Evolutionary conservation across 306 rosid genomes (phyloP), one percentile per base, ranked within the genome.

Genomic region (Carpinus fangiana): DNA sequence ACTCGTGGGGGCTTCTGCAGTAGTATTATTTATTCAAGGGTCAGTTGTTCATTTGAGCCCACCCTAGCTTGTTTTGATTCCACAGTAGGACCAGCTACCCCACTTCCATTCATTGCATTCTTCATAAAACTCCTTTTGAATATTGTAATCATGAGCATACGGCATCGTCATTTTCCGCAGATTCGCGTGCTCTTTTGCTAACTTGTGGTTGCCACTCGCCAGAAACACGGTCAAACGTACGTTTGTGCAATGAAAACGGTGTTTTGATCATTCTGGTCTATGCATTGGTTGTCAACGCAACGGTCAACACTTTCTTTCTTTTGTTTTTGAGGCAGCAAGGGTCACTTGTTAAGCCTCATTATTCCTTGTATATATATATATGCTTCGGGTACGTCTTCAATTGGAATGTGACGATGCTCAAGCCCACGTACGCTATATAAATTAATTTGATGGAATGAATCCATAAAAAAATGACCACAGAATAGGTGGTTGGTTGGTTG

Each of bases 41-140:
- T 80, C 62, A 57, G 75, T 73, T 73, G 79, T 80, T 80, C 78
- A 8, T 77, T 73, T 59, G 80, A 76, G 77, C 82, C 84, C 84
- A 79, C 74, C 74, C 74, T n/a, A n/a, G n/a, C n/a, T 41, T 60
- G 43, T 52, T 75, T 79, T 34, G 65, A 75, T 75, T 79, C 75
- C 70, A 79, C 60, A 38, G 34, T 31, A 31, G 34, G 2, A 31
- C 34, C 3, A 5, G 2, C 72, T 47, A 55, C 72, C 73, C 61
- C 78, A 62, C 31, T 38, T 72, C 60, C 78, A 75, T 83, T 79
- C 69, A 75, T 73, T 79, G 72, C 81, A 75, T 77, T 74, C 65
- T 2, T 74, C 74, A 28, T 28, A 2, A 31, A 31, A 31, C 2
- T 31, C 34, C 34, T 31, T 31, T 31, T 31, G 2, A 31, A 18